Evolutionary conservation across 306 rosid genomes (phyloP), one percentile per base, ranked within the genome.

Genomic region (Begonia loranthoides): DNA sequence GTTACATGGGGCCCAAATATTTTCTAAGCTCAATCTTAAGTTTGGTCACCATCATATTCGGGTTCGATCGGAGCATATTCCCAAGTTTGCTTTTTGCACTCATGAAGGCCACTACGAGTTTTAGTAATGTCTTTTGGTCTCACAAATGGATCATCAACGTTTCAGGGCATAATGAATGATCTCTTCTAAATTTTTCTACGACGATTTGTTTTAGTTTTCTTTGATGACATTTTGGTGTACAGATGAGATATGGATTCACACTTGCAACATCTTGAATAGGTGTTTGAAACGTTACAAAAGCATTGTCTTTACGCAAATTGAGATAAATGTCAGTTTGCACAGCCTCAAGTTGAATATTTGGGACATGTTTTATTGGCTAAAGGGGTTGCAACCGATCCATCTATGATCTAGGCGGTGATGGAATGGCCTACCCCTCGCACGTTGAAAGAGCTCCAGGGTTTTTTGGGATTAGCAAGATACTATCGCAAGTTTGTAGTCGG

Each of bases 101-200:
- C n/a, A n/a, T n/a, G n/a, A n/a, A n/a, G n/a, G n/a, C n/a, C n/a
- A n/a, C n/a, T n/a, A n/a, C n/a, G n/a, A n/a, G n/a, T n/a, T n/a
- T n/a, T n/a, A n/a, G n/a, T n/a, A n/a, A n/a, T n/a, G n/a, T n/a
- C n/a, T n/a, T n/a, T n/a, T n/a, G n/a, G n/a, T n/a, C n/a, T n/a
- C n/a, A n/a, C n/a, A n/a, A 57, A 45, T n/a, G 41, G 13, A 0
- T 21, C 61, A 2, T 5, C 21, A 5, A 57, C 61, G 1, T 57
- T 54, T 17, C 58, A 54, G 6, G 21, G 2, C 0, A 13, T 40
- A 1, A 54, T 40, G 45, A 39, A 55, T 12, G 5, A 1, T 1
- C 1, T 17, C 1, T 40, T 41, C 3, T 1, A 2, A 0, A 3
- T 2, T 0, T 10, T 9, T 12, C 28, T 15, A 0, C 0, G 14